phyloP scores from a whole-genome alignment of 2,329 filamentous ascomycete genomes.

The Paraphoma sp. region DNA sequence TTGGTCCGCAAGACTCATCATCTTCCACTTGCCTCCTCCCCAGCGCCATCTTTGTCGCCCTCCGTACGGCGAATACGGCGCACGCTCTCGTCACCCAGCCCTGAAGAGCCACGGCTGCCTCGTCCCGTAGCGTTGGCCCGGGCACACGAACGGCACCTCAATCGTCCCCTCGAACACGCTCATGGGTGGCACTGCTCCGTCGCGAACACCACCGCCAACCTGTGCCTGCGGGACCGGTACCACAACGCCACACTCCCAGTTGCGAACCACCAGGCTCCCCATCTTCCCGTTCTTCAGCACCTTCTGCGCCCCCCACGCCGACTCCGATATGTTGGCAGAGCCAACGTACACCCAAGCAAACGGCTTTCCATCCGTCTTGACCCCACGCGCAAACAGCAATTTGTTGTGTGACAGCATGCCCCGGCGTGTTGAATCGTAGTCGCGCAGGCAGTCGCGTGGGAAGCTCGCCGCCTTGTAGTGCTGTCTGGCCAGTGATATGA shows the following conservation, averaged over 20 bases:
- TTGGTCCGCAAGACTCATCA: conserved; percentile 24
- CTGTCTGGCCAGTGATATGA: conserved; percentile 77
- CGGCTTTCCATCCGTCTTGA: conserved; percentile 36
- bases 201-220: conserved; percentile 9
- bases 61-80: not conserved
- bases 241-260: conserved; percentile 95
- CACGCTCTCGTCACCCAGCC: conserved; percentile 12
- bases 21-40: not conserved
- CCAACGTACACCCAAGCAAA: conserved; percentile 84
- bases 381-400: conserved; percentile 54
- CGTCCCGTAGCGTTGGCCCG: conserved; percentile 59
- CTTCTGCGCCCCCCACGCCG: conserved; percentile 86
- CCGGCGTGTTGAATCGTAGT: conserved; percentile 73
- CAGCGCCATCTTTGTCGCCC: not conserved
- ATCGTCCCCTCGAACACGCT: conserved; percentile 62
- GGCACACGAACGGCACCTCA: conserved; percentile 70
- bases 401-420: conserved; percentile 92
- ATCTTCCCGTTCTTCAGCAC: conserved; percentile 71
- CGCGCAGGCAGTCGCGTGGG: conserved; percentile 73
- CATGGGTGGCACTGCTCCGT: conserved; percentile 42
- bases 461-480: conserved; percentile 77
- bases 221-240: conserved; percentile 60
- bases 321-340: conserved; percentile 90
- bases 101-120: conserved; percentile 55
- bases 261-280: conserved; percentile 76